Percentiles rank a stretch among this genome's conserved stretches.
These are phyloP conservation scores for Rhipidocladum racemiflorum DNA, from an alignment of 176 grass and related monocot genomes.

Conservation along the genomic window DNA sequence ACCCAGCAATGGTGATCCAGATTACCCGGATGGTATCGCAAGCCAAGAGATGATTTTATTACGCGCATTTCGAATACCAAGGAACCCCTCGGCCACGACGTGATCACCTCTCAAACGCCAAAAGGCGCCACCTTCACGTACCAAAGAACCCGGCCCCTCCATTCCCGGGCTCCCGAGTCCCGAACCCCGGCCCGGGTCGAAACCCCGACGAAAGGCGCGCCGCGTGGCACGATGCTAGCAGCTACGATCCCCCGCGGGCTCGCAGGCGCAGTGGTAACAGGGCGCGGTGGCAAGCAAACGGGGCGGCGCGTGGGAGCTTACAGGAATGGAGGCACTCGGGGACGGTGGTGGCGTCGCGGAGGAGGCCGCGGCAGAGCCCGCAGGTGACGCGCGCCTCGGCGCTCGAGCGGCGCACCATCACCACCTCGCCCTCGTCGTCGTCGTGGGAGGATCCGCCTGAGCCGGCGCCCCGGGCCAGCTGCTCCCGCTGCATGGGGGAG, in stretches of 20 bases:
- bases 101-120: neutral
- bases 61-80: neutral
- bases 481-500: neutral
- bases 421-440: neutral
- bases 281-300: neutral
- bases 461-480: no score
- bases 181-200: neutral
- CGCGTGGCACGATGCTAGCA: neutral
- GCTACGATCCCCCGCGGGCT: neutral
- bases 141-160: neutral
- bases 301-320: constrained; percentile 5
- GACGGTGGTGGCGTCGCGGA: constrained; percentile 50
- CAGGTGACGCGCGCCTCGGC: constrained; percentile 29
- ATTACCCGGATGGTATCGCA: neutral
- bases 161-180: neutral
- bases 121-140: neutral
- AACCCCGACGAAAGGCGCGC: neutral
- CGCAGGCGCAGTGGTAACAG: neutral
- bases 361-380: constrained; percentile 31
- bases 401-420: constrained; percentile 15
- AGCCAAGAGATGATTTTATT: neutral
- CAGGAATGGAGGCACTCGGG: constrained; percentile 56
- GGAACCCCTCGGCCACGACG: neutral
- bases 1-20: no score
- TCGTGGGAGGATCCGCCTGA: no score